Evolutionary conservation across 345 rosid species (phyloP), one percentile per base, ranked within the genome.

Genomic region (Camelina sativa): DNA sequence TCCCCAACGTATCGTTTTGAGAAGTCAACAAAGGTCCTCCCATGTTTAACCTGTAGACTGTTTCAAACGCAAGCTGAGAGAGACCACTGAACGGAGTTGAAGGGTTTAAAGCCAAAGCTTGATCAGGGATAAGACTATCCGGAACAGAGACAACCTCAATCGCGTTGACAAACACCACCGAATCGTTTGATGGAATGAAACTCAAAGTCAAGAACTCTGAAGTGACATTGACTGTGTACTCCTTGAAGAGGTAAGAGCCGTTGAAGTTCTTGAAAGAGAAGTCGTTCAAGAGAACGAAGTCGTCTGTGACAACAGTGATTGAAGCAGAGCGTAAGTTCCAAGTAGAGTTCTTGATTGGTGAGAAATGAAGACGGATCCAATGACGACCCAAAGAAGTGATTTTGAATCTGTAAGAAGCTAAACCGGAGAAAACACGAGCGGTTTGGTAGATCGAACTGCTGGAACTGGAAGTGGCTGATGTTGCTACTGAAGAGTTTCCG

Each of bases 331-430:
- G 67, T 83, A 96, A 69, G 82, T 89, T 84, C 19, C 83, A 85
- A 69, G 73, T 80, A 0, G 90, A 81, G 68, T 59, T 84, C 25
- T 85, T 82, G 76, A 89, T 23, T 17, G 97, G 96, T 43, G 77
- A 84, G 71, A 96, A 96, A 72, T 96, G 92, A 38, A 96, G 97
- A 71, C 99, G 97, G 89, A 96, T 70, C 99, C 99, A 96, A 82
- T 92, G 99, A 78, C 90, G 86, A 4, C 99, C 99, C 62, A 79
- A 71, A 69, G 83, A 71, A 72, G 84, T 63, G 71, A 95, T 87
- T 41, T 86, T 64, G 62, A 95, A 92, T 47, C 84, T 77, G 80
- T 95, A 95, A 11, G 98, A 90, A 69, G 92, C 83, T 76, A 79
- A 58, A 40, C 83, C 70, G 6, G 96, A 76, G 78, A 95, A 95